Conservation (phyloP, 495 filamentous ascomycete species). For the Durotheca rogersii region DNA sequence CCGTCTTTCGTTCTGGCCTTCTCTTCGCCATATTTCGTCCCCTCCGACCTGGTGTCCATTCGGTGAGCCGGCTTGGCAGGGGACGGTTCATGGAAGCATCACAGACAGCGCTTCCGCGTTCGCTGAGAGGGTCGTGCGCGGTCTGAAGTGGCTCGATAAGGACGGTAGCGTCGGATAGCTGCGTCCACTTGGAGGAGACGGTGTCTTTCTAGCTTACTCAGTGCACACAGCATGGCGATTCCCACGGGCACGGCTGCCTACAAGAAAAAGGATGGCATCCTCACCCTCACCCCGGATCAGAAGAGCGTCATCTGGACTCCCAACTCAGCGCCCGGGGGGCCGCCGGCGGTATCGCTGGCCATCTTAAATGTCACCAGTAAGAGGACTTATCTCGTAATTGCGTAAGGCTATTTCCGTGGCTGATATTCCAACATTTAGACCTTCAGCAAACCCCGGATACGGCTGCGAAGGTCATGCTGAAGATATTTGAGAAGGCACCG, state of each 20-base stretch:
- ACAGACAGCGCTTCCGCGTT: background rate
- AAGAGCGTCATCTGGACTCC: constrained; percentile 80
- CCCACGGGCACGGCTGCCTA: constrained; percentile 73
- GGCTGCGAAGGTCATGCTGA: constrained; percentile 84
- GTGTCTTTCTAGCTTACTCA: too few species aligned
- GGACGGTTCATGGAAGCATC: background rate
- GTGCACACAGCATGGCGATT: constrained; percentile 54
- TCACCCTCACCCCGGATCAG: constrained; percentile 69
- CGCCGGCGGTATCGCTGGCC: constrained; percentile 64
- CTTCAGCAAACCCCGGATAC: constrained; percentile 88
- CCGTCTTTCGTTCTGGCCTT: too few species aligned
- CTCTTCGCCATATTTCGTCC: too few species aligned
- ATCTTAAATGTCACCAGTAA: constrained; percentile 76
- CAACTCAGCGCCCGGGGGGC: constrained; percentile 51
- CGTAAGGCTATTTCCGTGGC: too few species aligned
- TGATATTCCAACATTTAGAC: constrained; percentile 50
- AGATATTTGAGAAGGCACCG: constrained; percentile 71
- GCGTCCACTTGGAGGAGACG: too few species aligned
- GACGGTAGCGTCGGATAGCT: background rate
- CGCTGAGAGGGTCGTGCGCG: background rate
- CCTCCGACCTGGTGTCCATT: too few species aligned
- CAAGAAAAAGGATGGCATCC: constrained; percentile 93
- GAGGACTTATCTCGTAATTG: constrained; percentile 35
- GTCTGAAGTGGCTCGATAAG: background rate
- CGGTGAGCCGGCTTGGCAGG: background rate